These are phyloP conservation scores for Pythium angustatum DNA, from an alignment of 352 stramenopile genomes.

Conservation along the genomic window DNA sequence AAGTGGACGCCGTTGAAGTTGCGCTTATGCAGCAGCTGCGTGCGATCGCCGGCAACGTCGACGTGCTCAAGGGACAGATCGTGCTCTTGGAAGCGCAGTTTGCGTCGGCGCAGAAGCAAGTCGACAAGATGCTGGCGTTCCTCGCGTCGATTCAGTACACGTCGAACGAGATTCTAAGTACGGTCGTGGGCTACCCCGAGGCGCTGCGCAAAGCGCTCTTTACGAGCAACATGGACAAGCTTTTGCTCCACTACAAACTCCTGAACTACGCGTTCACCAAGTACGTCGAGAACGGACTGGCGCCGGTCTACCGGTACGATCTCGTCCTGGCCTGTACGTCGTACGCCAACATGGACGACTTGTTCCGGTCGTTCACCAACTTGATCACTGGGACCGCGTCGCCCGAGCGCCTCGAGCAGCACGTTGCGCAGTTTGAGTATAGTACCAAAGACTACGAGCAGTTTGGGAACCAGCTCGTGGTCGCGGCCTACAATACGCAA, in stretches of 20 bases:
- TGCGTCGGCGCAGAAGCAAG: neutral
- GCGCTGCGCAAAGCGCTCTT: neutral
- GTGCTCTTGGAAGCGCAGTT: neutral
- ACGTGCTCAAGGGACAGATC: neutral
- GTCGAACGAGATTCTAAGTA: neutral
- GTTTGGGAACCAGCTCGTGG: constrained; percentile 2
- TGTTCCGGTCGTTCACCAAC: neutral
- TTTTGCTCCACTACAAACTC: neutral
- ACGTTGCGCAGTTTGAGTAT: neutral
- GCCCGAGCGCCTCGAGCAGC: neutral
- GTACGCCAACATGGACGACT: neutral
- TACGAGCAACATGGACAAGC: neutral
- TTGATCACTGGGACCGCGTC: neutral
- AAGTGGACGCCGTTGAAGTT: neutral
- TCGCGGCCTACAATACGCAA: constrained; percentile 4
- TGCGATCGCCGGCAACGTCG: neutral
- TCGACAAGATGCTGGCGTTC: constrained; percentile 1
- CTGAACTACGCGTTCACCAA: constrained; percentile 3
- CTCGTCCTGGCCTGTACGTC: neutral
- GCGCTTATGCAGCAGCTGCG: neutral
- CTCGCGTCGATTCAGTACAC: neutral
- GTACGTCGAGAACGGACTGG: neutral
- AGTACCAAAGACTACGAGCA: neutral
- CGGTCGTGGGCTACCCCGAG: neutral
- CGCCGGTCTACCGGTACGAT: neutral